phyloP scores from a whole-genome alignment of 139 green algal species.

The Tetradesmus lagerheimii region DNA sequence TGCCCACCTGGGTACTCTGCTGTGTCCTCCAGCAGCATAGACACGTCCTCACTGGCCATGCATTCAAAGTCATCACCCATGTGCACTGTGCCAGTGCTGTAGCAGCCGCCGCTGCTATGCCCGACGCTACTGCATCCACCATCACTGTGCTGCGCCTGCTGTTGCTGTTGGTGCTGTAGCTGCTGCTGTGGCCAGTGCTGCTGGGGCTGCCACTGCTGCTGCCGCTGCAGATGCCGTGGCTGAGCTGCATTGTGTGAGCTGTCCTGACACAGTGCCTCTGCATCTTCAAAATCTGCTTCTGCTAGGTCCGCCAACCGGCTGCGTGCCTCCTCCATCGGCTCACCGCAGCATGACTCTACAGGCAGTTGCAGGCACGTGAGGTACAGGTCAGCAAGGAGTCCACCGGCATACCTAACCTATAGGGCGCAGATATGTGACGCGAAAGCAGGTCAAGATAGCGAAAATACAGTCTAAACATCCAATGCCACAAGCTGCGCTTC shows the following conservation, averaged over 20 bases:
- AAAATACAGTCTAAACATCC: no score
- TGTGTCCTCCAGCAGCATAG: constrained; percentile 31
- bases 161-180: not conserved
- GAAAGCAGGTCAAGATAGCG: no score
- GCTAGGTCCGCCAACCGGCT: not conserved
- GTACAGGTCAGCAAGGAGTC: not conserved
- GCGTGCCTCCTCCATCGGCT: not conserved
- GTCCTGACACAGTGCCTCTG: not conserved
- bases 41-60: constrained; percentile 16
- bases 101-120: not conserved
- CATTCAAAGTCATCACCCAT: constrained; percentile 25
- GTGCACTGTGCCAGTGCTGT: not conserved
- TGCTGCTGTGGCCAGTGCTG: not conserved
- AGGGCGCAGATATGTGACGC: no score
- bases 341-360: not conserved
- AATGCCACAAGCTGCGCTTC: not conserved
- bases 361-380: not conserved
- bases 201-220: not conserved
- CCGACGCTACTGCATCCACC: not conserved
- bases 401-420: not conserved
- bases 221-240: not conserved
- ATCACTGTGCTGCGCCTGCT: not conserved
- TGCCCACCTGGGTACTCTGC: constrained; percentile 20
- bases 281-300: not conserved
- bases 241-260: not conserved